Conservation (phyloP, 2,329 filamentous ascomycete species). For the Alternaria longipes region DNA sequence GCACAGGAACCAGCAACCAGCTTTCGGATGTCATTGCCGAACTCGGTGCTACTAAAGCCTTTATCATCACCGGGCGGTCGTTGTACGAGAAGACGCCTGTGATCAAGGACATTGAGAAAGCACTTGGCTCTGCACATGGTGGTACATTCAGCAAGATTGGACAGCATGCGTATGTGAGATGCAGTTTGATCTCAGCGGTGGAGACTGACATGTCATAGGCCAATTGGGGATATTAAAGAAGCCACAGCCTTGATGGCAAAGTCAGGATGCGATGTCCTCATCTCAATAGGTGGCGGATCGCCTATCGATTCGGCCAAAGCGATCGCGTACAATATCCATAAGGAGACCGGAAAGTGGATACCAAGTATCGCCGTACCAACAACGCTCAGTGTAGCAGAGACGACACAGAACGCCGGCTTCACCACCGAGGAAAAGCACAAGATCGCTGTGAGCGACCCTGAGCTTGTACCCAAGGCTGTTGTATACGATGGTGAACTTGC, state of each 20-base stretch:
- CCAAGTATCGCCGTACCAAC: slow-evolving; percentile 52
- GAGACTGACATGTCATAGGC: slow-evolving; percentile 33
- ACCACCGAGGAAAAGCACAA: slow-evolving; percentile 62
- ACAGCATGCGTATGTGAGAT: slow-evolving; percentile 61
- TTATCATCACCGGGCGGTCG: slow-evolving; percentile 65
- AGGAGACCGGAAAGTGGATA: slow-evolving; percentile 51
- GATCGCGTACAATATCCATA: slow-evolving; percentile 51
- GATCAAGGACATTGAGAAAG: slow-evolving; percentile 62
- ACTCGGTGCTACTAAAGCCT: slow-evolving; percentile 59
- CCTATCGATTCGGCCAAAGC: slow-evolving; percentile 61
- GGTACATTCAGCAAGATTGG: slow-evolving; percentile 65
- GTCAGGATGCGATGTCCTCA: slow-evolving; percentile 48
- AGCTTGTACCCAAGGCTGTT: slow-evolving; percentile 57
- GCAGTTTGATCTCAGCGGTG: not conserved
- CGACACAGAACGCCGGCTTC: slow-evolving; percentile 62
- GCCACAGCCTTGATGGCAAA: slow-evolving; percentile 47
- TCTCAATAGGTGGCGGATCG: slow-evolving; percentile 57
- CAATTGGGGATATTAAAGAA: slow-evolving; percentile 48
- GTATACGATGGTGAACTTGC: slow-evolving; percentile 64
- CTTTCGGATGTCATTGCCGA: slow-evolving; percentile 44
- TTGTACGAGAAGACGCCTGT: slow-evolving; percentile 64
- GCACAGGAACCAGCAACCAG: slow-evolving; percentile 45
- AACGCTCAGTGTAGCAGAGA: slow-evolving; percentile 62
- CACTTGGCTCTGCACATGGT: slow-evolving; percentile 59
- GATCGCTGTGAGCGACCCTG: slow-evolving; percentile 58